Evolutionary conservation across 164 flowering plant genomes (phyloP).

Genomic region (Stephania cephalantha): DNA sequence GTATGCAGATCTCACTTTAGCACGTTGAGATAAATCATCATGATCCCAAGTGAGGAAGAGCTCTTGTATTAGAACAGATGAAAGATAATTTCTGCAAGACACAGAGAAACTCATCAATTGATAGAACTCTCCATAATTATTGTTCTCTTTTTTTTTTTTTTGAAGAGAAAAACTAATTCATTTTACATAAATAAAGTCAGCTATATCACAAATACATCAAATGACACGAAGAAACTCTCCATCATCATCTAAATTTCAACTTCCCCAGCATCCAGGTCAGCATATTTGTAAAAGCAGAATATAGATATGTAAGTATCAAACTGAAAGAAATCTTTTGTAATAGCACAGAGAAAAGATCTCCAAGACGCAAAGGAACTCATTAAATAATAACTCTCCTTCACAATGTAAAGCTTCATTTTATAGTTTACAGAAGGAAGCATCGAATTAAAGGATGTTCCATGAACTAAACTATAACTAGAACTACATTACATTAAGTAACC

Average conservation of each 20-base stretch:
- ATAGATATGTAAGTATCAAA: neutral
- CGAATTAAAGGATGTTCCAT: no score
- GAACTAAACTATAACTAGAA: no score
- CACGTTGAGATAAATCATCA: slow-evolving; percentile 78
- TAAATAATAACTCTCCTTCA: no score
- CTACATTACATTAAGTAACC: no score
- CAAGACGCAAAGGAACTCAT: no score
- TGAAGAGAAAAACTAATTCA: no score
- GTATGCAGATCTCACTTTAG: slow-evolving; percentile 50
- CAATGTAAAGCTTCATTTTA: no score
- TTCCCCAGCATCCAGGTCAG: neutral
- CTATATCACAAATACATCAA: no score
- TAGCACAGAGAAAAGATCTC: no score
- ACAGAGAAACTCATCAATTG: neutral
- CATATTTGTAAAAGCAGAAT: neutral
- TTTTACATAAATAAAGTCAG: no score
- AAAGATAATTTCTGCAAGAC: slow-evolving; percentile 82
- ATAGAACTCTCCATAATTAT: neutral
- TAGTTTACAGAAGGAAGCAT: no score
- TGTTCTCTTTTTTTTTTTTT: neutral
- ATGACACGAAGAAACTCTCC: no score
- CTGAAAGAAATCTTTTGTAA: neutral
- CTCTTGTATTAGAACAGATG: slow-evolving; percentile 91
- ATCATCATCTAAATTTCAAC: neutral
- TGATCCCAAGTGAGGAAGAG: slow-evolving; percentile 98